Evolutionary conservation across 495 filamentous ascomycete genomes (phyloP).

Genomic region (Lentithecium fluviatile): DNA sequence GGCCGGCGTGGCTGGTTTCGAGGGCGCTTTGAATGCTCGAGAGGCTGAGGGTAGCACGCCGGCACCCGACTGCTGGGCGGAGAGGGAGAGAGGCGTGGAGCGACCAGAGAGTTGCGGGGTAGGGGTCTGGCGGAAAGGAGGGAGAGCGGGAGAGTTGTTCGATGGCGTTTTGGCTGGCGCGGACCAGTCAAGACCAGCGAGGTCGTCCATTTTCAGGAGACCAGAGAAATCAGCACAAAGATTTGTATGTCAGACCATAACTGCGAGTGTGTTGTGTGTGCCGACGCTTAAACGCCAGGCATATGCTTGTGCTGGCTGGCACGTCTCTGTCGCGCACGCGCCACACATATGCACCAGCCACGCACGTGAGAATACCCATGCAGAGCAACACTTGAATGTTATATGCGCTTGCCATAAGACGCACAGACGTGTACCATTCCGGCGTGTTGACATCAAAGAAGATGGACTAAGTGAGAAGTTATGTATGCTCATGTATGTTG

Average conservation of each 20-base stretch:
- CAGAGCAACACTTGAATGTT: no score
- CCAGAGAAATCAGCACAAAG: background rate
- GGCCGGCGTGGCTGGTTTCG: conserved; percentile 60
- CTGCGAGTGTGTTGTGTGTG: background rate
- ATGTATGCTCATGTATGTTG: no score
- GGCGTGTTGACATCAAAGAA: no score
- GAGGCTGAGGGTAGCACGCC: background rate
- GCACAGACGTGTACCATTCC: no score
- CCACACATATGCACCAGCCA: no score
- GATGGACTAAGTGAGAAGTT: no score
- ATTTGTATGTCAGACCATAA: background rate
- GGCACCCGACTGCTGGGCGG: conserved; percentile 48
- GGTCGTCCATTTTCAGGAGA: conserved; percentile 55
- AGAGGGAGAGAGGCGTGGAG: conserved; percentile 65
- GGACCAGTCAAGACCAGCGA: conserved; percentile 58
- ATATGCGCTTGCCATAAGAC: no score
- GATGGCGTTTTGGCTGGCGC: conserved; percentile 47
- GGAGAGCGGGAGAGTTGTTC: conserved; percentile 58
- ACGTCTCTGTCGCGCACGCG: no score
- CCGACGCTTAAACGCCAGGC: background rate
- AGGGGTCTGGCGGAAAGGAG: conserved; percentile 60
- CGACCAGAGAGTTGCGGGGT: conserved; percentile 59
- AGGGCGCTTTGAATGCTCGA: conserved; percentile 40
- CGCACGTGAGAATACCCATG: no score
- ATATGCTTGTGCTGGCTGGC: no score